Conservation (phyloP, 495 filamentous ascomycete species). For the Lasiosphaeriaceae sp. region DNA sequence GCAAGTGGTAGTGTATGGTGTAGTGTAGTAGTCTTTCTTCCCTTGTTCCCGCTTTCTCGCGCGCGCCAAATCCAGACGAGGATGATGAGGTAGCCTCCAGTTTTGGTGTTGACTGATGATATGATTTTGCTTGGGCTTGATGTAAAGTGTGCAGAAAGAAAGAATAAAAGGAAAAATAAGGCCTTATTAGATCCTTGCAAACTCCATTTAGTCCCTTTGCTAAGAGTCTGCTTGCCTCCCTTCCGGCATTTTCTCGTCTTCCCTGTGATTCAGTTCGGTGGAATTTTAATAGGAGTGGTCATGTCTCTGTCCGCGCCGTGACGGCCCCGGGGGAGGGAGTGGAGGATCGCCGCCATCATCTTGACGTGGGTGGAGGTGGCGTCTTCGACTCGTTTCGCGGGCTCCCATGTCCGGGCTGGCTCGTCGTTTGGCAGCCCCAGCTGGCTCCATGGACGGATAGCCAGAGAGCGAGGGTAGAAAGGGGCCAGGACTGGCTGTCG, state of each 20-base stretch:
- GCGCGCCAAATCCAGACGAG: background rate
- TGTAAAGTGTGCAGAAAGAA: background rate
- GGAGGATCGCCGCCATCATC: slow-evolving; percentile 13
- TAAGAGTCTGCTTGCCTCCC: background rate
- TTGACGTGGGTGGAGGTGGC: slow-evolving; percentile 36
- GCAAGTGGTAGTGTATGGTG: too few species aligned
- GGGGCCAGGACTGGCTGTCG: slow-evolving; percentile 41
- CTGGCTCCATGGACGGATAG: slow-evolving; percentile 28
- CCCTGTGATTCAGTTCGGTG: too few species aligned
- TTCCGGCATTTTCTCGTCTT: background rate
- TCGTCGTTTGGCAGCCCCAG: slow-evolving; percentile 27
- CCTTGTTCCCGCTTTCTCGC: background rate
- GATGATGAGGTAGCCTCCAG: background rate
- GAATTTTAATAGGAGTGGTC: background rate
- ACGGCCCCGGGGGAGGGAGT: background rate
- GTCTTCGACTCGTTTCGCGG: slow-evolving; percentile 41
- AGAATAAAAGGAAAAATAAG: background rate
- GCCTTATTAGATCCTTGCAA: too few species aligned
- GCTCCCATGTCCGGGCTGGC: slow-evolving; percentile 37
- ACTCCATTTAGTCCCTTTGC: too few species aligned
- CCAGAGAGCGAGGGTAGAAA: slow-evolving; percentile 33
- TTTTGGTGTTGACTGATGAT: too few species aligned
- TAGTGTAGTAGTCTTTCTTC: too few species aligned
- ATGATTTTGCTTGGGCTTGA: too few species aligned
- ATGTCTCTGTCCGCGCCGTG: slow-evolving; percentile 3